These are phyloP conservation scores for Cercospora canescens DNA, from an alignment of 2,329 filamentous ascomycete genomes.

Conservation along the genomic window DNA sequence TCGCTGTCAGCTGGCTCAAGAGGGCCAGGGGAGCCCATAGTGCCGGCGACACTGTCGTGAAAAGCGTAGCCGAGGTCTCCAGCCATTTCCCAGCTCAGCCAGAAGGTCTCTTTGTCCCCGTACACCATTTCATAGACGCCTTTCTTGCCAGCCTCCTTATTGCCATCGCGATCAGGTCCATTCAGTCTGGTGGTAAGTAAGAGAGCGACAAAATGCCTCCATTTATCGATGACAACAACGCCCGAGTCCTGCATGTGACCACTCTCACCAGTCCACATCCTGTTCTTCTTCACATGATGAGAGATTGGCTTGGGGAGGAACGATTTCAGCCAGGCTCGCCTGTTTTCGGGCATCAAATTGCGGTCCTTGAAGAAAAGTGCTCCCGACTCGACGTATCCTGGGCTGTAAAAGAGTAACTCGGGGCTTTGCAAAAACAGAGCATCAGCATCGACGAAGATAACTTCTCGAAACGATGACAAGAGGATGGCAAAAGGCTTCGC, in stretches of 20 bases:
- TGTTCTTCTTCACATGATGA: slow-evolving; percentile 40
- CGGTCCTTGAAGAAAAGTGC: slow-evolving; percentile 51
- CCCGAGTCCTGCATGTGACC: slow-evolving; percentile 48
- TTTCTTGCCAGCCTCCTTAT: slow-evolving; percentile 38
- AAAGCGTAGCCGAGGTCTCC: slow-evolving; percentile 47
- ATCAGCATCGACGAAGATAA: slow-evolving; percentile 50
- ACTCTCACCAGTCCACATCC: slow-evolving; percentile 41
- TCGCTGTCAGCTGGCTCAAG: background rate
- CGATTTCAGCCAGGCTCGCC: slow-evolving; percentile 42
- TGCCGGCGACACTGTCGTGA: slow-evolving; percentile 43
- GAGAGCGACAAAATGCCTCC: slow-evolving; percentile 47
- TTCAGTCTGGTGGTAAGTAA: slow-evolving; percentile 44
- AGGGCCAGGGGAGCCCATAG: slow-evolving; percentile 33
- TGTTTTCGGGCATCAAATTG: slow-evolving; percentile 42
- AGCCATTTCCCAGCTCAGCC: slow-evolving; percentile 51
- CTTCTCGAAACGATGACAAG: slow-evolving; percentile 49
- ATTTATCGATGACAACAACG: slow-evolving; percentile 50
- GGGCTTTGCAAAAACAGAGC: slow-evolving; percentile 45
- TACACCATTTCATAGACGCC: slow-evolving; percentile 52
- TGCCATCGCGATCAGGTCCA: slow-evolving; percentile 47
- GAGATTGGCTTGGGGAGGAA: slow-evolving; percentile 48
- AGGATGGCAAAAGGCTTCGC: slow-evolving; percentile 51
- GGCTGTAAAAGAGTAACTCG: slow-evolving; percentile 43
- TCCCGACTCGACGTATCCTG: slow-evolving; percentile 43
- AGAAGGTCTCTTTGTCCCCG: slow-evolving; percentile 54